A percentile compares a stretch with the other conserved stretches of the same genome.
These are phyloP conservation scores for Selaginella tamariscina DNA, from an alignment of 75 land plant genomes.

Conservation along the genomic window DNA sequence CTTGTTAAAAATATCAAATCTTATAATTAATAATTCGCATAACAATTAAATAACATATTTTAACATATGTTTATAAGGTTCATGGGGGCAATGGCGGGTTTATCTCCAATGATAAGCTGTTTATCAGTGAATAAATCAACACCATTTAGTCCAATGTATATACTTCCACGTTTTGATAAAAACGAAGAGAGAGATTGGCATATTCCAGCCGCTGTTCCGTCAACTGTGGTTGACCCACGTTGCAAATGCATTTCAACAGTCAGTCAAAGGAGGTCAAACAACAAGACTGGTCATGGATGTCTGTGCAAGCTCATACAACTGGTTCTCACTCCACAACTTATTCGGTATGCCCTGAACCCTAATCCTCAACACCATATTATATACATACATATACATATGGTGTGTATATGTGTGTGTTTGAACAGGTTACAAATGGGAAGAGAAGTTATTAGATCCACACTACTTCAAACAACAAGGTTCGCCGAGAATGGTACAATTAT, in stretches of 20 bases:
- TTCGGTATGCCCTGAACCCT: too few relatives aligned
- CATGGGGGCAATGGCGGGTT: constrained; percentile 33
- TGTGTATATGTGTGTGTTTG: background rate
- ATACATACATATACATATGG: background rate
- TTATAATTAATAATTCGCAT: too few relatives aligned
- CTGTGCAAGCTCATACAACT: constrained; percentile 47
- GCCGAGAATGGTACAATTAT: background rate
- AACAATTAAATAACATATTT: too few relatives aligned
- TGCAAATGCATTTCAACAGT: constrained; percentile 48
- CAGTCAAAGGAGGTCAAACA: constrained; percentile 18
- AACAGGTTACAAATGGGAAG: constrained; percentile 60
- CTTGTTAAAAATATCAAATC: background rate
- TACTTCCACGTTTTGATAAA: constrained; percentile 32
- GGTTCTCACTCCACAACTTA: constrained; percentile 65
- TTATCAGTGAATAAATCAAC: constrained; percentile 36
- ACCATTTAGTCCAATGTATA: constrained; percentile 39
- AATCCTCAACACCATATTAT: background rate
- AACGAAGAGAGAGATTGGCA: constrained; percentile 33
- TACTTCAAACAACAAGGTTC: constrained; percentile 27
- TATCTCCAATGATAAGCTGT: constrained; percentile 45
- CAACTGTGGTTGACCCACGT: constrained; percentile 51
- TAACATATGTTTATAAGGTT: constrained; percentile 30
- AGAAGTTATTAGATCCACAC: constrained; percentile 39
- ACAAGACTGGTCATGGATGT: constrained; percentile 33
- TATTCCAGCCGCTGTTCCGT: constrained; percentile 38